phyloP scores from a whole-genome alignment of 2,329 filamentous ascomycete species.

The Paracoccidioides brasiliensis region DNA sequence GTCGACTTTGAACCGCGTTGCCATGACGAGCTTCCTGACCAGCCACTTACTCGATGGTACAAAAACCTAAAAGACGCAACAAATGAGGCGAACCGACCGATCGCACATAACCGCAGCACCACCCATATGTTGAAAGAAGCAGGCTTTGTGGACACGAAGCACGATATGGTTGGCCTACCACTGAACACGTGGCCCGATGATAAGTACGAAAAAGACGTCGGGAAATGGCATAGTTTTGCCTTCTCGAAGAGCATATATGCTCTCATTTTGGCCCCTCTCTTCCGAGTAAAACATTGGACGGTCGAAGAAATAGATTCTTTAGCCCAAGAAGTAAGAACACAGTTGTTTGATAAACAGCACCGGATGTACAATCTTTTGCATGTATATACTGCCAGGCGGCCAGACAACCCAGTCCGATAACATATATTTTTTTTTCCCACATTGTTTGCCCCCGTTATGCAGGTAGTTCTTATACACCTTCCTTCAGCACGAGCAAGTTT shows the following conservation, averaged over 20 bases:
- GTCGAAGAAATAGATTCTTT: conserved; percentile 51
- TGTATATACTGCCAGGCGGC: conserved; percentile 32
- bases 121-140: conserved; percentile 49
- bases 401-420: conserved; percentile 11
- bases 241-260: conserved; percentile 61
- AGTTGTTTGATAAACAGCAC: conserved; percentile 55
- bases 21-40: conserved; percentile 33
- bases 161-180: conserved; percentile 55
- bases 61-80: conserved; percentile 55
- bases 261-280: conserved; percentile 61
- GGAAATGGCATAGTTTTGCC: conserved; percentile 71
- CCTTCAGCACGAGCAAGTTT: not conserved
- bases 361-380: conserved; percentile 53
- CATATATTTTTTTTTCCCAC: not conserved
- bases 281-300: conserved; percentile 48
- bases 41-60: conserved; percentile 56
- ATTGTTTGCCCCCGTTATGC: not conserved
- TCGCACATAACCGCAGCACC: conserved; percentile 49
- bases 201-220: conserved; percentile 52
- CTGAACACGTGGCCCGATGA: conserved; percentile 61
- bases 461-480: not conserved
- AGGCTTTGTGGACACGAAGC: conserved; percentile 69
- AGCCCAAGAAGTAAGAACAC: conserved; percentile 48
- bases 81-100: conserved; percentile 48
- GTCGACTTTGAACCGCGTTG: conserved; percentile 69